Evolutionary conservation across 176 grass and related monocot genomes (phyloP).

Genomic region (Oryza glaberrima): DNA sequence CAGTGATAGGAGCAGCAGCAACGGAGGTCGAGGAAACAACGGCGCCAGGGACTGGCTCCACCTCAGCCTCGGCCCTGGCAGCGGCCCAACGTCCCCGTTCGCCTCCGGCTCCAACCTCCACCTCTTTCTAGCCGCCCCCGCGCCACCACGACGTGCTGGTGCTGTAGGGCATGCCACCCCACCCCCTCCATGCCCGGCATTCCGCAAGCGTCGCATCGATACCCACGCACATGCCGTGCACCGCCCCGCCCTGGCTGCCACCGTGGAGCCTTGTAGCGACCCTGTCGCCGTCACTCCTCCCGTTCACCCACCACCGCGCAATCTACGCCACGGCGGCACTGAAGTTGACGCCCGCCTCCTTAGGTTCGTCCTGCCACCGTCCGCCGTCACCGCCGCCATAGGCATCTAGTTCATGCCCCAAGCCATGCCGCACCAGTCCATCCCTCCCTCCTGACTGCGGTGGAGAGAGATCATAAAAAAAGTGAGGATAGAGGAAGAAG

Average conservation of each 20-base stretch:
- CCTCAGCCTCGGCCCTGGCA: constrained; percentile 44
- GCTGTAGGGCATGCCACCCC: constrained; percentile 16
- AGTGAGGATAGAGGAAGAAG: background rate
- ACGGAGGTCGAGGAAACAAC: constrained; percentile 10
- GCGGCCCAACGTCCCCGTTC: background rate
- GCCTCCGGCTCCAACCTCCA: constrained; percentile 24
- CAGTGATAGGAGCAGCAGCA: constrained; percentile 28
- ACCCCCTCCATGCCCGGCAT: constrained; percentile 43
- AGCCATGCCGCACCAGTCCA: constrained; percentile 63
- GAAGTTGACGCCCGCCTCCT: constrained; percentile 30
- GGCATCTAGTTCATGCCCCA: constrained; percentile 80
- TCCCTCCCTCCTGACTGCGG: too few relatives aligned
- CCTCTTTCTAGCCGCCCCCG: constrained; percentile 13
- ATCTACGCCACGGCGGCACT: constrained; percentile 33
- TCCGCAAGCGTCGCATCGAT: constrained; percentile 40
- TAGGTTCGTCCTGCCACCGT: constrained; percentile 50
- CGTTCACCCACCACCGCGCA: constrained; percentile 23
- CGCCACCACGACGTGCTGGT: background rate
- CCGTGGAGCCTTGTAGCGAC: too few relatives aligned
- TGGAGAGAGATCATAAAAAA: too few relatives aligned
- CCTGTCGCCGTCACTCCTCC: constrained; percentile 30
- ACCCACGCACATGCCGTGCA: constrained; percentile 10
- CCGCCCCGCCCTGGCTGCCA: too few relatives aligned
- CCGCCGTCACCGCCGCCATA: constrained; percentile 26
- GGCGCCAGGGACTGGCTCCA: constrained; percentile 65